Conservation (phyloP, 2,329 filamentous ascomycete species). For the Trichophyton verrucosum region DNA sequence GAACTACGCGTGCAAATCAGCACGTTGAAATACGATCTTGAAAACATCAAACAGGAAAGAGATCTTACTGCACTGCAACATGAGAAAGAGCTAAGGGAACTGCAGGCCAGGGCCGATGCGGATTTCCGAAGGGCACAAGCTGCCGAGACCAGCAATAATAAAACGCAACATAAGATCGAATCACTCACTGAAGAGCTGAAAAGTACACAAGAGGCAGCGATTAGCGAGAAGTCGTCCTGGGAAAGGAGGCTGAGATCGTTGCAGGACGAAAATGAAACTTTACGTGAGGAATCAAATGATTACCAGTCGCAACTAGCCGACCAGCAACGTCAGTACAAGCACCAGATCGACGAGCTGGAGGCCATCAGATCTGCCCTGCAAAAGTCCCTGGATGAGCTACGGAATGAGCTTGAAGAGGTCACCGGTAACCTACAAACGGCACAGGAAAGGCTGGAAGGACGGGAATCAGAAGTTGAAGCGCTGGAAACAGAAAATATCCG, state of each 20-base stretch:
- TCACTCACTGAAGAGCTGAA: constrained; percentile 42
- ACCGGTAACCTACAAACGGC: constrained; percentile 44
- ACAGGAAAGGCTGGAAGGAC: constrained; percentile 55
- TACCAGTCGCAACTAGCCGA: constrained; percentile 61
- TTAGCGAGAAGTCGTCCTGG: constrained; percentile 44
- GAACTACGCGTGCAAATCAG: constrained; percentile 82
- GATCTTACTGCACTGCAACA: constrained; percentile 67
- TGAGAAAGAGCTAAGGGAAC: constrained; percentile 70
- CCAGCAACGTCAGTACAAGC: constrained; percentile 52
- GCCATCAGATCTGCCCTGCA: constrained; percentile 48
- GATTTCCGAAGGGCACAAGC: constrained; percentile 59
- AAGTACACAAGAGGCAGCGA: constrained; percentile 40
- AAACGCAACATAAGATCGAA: constrained; percentile 44
- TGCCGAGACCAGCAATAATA: constrained; percentile 41
- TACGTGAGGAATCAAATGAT: constrained; percentile 76
- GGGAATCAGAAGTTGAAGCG: constrained; percentile 57
- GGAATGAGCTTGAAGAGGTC: constrained; percentile 44
- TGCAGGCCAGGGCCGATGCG: constrained; percentile 67
- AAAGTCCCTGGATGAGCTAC: constrained; percentile 40
- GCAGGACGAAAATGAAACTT: constrained; percentile 57
- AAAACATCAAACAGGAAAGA: constrained; percentile 75
- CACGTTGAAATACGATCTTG: constrained; percentile 74
- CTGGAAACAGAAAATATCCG: constrained; percentile 74
- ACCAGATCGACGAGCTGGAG: constrained; percentile 49
- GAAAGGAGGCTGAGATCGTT: constrained; percentile 44